phyloP scores from a whole-genome alignment of 768 basidiomycete genomes.

The Auriculariales sp. region DNA sequence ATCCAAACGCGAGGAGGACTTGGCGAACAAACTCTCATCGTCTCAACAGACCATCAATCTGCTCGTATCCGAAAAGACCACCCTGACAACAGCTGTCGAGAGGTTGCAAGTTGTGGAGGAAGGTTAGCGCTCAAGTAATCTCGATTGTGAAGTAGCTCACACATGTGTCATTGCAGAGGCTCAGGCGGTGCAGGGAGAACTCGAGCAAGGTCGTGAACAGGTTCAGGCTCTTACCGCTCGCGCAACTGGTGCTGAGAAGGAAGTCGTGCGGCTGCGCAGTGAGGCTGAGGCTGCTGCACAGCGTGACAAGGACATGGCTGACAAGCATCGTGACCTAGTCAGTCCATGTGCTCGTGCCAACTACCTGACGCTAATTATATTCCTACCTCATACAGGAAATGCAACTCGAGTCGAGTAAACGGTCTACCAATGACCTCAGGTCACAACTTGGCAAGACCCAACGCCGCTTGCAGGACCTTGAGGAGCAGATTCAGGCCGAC shows the following conservation, averaged over 20 bases:
- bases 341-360: not conserved
- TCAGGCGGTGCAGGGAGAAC: no score
- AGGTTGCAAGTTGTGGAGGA: constrained; percentile 42
- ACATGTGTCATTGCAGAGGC: no score
- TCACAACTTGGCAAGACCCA: constrained; percentile 38
- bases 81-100: constrained; percentile 36
- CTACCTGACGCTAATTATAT: not conserved
- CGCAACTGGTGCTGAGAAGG: no score
- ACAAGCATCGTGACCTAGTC: not conserved
- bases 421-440: constrained; percentile 35
- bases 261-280: constrained; percentile 1
- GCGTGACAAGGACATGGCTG: not conserved
- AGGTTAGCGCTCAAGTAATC: no score
- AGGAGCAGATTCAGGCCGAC: constrained; percentile 69
- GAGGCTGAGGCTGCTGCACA: not conserved
- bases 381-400: constrained; percentile 47
- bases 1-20: no score
- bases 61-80: constrained; percentile 65
- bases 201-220: no score
- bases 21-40: no score
- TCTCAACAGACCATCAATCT: constrained; percentile 62
- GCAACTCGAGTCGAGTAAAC: constrained; percentile 51
- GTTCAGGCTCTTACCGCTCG: no score
- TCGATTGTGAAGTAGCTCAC: no score
- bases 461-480: constrained; percentile 51